A percentile compares a stretch with the other conserved stretches of the same genome.
Evolutionary conservation across 805 yeast genomes (phyloP).

Genomic region (Saccharomycopsis javanensis): DNA sequence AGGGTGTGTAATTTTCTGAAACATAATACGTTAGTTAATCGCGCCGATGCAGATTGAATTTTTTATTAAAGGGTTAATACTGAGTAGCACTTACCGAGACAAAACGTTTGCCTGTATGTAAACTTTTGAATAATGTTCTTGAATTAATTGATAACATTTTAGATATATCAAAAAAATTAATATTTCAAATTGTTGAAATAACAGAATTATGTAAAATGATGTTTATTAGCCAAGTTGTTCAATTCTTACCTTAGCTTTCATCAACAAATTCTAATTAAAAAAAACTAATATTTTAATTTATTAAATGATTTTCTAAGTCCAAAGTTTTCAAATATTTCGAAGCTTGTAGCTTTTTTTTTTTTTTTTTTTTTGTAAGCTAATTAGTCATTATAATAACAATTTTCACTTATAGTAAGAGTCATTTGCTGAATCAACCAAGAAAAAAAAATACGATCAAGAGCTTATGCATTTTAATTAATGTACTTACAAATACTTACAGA

Average conservation of each 20-base stretch:
- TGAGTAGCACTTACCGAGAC: not conserved
- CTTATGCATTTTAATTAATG: too few species aligned
- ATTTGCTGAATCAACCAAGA: not conserved
- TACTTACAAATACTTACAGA: too few species aligned
- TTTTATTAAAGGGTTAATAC: not conserved
- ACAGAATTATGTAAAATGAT: too few species aligned
- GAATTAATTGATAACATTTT: not conserved
- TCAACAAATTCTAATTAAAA: too few species aligned
- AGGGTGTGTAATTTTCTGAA: constrained; percentile 13
- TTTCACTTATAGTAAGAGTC: not conserved
- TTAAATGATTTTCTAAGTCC: too few species aligned
- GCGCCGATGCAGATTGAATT: not conserved
- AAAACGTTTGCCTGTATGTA: not conserved
- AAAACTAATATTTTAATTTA: too few species aligned
- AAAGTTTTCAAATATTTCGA: not conserved
- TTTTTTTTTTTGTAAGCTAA: not conserved
- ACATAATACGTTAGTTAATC: not conserved
- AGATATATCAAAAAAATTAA: not conserved
- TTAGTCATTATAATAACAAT: not conserved
- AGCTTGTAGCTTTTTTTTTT: not conserved
- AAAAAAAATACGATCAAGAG: not conserved
- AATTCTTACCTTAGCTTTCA: too few species aligned
- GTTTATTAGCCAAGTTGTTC: too few species aligned
- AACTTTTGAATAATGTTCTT: not conserved
- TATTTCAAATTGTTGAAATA: too few species aligned